Base-by-base conservation (phyloP, 345 rosid species). In the Erodium maritimum region DNA sequence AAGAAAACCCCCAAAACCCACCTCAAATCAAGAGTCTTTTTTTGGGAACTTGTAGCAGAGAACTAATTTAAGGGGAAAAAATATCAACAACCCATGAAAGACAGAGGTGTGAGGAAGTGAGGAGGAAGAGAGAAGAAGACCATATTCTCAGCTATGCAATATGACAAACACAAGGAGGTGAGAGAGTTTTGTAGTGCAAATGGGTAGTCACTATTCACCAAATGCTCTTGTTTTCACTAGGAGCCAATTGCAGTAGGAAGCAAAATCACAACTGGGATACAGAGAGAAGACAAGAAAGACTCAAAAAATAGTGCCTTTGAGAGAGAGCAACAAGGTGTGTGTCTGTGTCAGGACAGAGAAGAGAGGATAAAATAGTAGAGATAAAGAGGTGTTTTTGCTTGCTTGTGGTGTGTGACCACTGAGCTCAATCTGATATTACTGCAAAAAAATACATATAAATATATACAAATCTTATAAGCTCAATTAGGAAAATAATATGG, bases 161-260 rank as follows among this genome's bases (percentile, higher is more conserved):
- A 81, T 74, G 87, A 83, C 87, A 81, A 81, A 73, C 70, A 70
- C 53, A 64, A 80, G 72, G 54, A 61, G 57, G 51, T 66, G 58
- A 62, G 66, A 23, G 61, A 19, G 56, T 66, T 75, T 68, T 59
- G 70, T 60, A 68, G 56, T 66, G 72, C 57, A 58, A 63, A 65
- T 33, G 60, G 48, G 66, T 22, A 29, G 23, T 33, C 45, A 52
- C 48, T 55, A 17, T 66, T 25, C 3, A 25, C n/a, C 33, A 25
- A 25, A 25, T 25, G 33, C 33, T 25, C 33, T 25, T 7, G 7
- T 25, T n/a, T 50, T 16, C 22, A 60, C 55, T 58, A 54, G 62
- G 61, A 69, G 72, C 73, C 68, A 68, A 78, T 66, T 52, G 69
- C 66, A 60, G 70, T 67, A 73, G 14, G 71, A 72, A 60, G 66